Percentiles rank a stretch among this genome's conserved stretches.
Conservation (phyloP, 495 filamentous ascomycete genomes). For the Xanthoparmelia taractica region DNA sequence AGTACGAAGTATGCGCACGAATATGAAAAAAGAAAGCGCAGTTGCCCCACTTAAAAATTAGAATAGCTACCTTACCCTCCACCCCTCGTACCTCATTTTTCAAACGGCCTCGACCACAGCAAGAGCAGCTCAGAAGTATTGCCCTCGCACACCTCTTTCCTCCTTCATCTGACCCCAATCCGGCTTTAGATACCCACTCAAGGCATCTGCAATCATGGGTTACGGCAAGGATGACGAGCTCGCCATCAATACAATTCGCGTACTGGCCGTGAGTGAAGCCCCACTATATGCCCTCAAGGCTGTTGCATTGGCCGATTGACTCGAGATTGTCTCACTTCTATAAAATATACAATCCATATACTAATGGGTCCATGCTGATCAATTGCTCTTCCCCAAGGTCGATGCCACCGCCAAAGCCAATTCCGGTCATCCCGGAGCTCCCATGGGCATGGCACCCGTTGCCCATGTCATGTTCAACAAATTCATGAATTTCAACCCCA, state of each 20-base stretch:
- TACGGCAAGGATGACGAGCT: conserved; percentile 78
- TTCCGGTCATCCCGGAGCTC: conserved; percentile 96
- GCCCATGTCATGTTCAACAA: conserved; percentile 98
- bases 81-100: too few relatives aligned
- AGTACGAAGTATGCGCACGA: too few relatives aligned
- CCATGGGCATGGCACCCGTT: conserved; percentile 98
- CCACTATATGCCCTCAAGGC: background rate
- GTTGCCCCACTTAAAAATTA: background rate
- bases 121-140: background rate
- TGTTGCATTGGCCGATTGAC: background rate
- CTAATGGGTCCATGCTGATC: conserved; percentile 7
- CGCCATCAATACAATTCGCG: conserved; percentile 94
- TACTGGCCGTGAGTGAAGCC: conserved; percentile 71
- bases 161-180: background rate
- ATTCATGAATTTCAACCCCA: conserved; percentile 99
- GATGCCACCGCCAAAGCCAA: conserved; percentile 96
- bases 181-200: background rate
- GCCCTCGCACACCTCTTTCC: background rate
- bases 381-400: conserved; percentile 49
- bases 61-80: too few relatives aligned
- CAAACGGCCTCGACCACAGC: background rate
- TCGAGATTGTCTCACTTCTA: conserved; percentile 4
- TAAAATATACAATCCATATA: conserved; percentile 27
- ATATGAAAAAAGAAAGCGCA: background rate
- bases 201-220: conserved; percentile 62